Conservation (phyloP, 805 yeast genomes). For the Ogataea saltuana region DNA sequence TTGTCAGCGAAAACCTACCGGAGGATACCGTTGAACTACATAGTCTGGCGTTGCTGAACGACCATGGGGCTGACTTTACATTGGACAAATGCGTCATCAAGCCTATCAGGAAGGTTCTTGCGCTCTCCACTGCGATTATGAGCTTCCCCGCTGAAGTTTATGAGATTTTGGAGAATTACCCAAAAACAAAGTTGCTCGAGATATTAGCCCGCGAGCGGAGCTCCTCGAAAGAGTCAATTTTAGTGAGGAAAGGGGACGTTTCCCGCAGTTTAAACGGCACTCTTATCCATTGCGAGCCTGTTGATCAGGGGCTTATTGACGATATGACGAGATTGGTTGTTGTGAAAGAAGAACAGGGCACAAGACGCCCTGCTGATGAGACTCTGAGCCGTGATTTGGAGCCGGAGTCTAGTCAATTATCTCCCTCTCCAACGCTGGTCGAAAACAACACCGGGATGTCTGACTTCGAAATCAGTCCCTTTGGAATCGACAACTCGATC, state of each 20-base stretch:
- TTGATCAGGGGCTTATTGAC: constrained; percentile 61
- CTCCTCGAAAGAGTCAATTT: constrained; percentile 23
- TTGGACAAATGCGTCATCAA: constrained; percentile 41
- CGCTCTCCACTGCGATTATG: constrained; percentile 42
- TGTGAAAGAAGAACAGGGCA: constrained; percentile 39
- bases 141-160: constrained; percentile 52
- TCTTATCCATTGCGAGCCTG: constrained; percentile 69
- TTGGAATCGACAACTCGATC: constrained; percentile 20
- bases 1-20: constrained; percentile 28
- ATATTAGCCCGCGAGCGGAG: constrained; percentile 38
- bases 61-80: constrained; percentile 43
- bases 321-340: constrained; percentile 53
- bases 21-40: constrained; percentile 39
- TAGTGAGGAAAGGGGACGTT: constrained; percentile 44
- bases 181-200: constrained; percentile 35
- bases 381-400: constrained; percentile 12
- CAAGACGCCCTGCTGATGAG: constrained; percentile 1
- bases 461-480: constrained; percentile 18
- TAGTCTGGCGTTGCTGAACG: constrained; percentile 39
- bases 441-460: constrained; percentile 8
- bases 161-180: constrained; percentile 38
- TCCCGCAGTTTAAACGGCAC: constrained; percentile 48
- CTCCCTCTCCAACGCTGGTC: constrained; percentile 13
- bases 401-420: constrained; percentile 12
- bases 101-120: constrained; percentile 31